Evolutionary conservation across 306 rosid genomes (phyloP).

Genomic region (Cajanus cajan): DNA sequence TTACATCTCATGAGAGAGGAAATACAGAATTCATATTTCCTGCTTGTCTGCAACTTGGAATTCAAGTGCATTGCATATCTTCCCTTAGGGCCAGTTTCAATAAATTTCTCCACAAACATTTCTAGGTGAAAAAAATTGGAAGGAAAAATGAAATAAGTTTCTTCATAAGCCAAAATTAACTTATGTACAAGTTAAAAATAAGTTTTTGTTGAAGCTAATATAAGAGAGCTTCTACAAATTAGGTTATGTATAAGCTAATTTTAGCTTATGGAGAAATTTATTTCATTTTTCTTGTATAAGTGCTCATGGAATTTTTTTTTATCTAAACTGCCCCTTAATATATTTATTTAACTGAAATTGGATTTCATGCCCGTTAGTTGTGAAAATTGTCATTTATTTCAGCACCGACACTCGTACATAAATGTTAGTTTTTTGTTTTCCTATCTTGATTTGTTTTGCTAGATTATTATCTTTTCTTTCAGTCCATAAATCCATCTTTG

Average conservation of each 20-base stretch:
- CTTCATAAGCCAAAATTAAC: no score
- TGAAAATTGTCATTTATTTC: constrained; percentile 14
- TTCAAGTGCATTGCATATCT: neutral
- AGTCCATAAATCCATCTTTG: neutral
- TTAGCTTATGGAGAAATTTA: no score
- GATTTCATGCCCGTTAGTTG: neutral
- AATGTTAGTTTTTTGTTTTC: neutral
- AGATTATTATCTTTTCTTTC: constrained; percentile 2
- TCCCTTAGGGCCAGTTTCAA: neutral
- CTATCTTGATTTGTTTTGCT: neutral
- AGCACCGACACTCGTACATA: neutral
- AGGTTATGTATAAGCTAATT: no score
- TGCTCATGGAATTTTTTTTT: no score
- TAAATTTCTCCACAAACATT: no score
- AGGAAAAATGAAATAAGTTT: no score
- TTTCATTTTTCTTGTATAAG: no score
- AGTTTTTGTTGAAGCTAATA: no score
- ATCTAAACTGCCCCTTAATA: neutral
- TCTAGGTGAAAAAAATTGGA: no score
- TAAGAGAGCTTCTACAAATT: no score
- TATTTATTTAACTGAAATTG: neutral
- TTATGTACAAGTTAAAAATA: no score
- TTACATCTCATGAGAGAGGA: constrained; percentile 9
- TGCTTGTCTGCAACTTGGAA: neutral
- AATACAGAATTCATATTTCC: neutral